phyloP scores from a whole-genome alignment of 202 grass and related monocot species.

The Schoenoplectus triqueter region DNA sequence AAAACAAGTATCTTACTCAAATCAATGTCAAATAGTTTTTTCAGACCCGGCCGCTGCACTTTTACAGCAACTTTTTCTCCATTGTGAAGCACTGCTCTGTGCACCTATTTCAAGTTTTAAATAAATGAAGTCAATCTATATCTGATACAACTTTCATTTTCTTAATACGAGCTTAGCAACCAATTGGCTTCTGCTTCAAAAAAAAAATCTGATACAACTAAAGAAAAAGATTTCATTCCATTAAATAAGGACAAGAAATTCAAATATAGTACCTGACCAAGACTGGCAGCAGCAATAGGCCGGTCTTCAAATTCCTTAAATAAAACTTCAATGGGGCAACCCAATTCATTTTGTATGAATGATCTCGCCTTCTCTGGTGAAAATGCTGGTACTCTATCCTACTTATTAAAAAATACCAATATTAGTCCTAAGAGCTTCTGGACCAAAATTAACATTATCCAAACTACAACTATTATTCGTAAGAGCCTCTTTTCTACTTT shows the following conservation, averaged over 20 bases:
- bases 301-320: conserved; percentile 92
- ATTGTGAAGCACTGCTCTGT: conserved; percentile 84
- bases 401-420: conserved; percentile 10
- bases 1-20: conserved; percentile 65
- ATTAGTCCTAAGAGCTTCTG: conserved; percentile 17
- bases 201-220: conserved; percentile 22
- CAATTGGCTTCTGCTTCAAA: too few relatives aligned
- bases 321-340: conserved; percentile 69
- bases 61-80: conserved; percentile 94
- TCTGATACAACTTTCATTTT: conserved; percentile 23
- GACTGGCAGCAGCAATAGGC: conserved; percentile 95
- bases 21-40: conserved; percentile 97
- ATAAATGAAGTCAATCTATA: conserved; percentile 30
- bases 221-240: conserved; percentile 18
- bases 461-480: not conserved
- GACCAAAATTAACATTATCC: conserved; percentile 2
- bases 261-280: conserved; percentile 84
- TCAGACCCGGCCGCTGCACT: conserved; percentile 90
- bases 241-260: conserved; percentile 31
- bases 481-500: not conserved
- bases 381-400: conserved; percentile 98
- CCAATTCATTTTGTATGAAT: conserved; percentile 89
- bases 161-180: too few relatives aligned
- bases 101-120: conserved; percentile 57
- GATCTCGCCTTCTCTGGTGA: conserved; percentile 85